A percentile compares a stretch with the other conserved stretches of the same genome.
phyloP scores from a whole-genome alignment of 2,329 filamentous ascomycete genomes.

The Fusarium annulatum region DNA sequence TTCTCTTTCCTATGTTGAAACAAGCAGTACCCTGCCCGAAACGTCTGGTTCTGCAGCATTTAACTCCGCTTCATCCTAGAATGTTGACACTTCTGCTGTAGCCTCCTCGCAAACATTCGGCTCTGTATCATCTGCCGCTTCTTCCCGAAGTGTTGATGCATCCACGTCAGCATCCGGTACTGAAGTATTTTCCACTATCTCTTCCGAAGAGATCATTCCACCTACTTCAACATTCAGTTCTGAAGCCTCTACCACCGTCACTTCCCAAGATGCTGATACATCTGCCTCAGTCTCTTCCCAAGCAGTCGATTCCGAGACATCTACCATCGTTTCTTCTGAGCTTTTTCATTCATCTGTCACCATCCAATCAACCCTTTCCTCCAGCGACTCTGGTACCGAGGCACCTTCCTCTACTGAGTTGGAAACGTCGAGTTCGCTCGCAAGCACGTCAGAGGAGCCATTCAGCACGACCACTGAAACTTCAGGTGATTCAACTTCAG shows the following conservation, averaged over 20 bases:
- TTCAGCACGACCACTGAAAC: neutral
- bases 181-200: too few species aligned
- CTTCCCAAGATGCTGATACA: neutral
- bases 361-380: neutral
- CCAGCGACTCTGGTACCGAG: neutral
- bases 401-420: neutral
- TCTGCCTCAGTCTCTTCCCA: neutral
- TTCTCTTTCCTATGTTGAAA: neutral
- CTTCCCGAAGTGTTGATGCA: neutral
- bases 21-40: neutral
- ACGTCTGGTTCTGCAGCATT: neutral
- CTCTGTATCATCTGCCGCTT: neutral
- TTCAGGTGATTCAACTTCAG: neutral
- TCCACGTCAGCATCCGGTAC: neutral
- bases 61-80: neutral
- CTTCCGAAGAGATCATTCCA: too few species aligned
- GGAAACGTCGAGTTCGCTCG: neutral
- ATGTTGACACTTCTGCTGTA: neutral
- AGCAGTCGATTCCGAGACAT: too few species aligned
- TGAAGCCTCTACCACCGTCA: neutral
- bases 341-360: accelerated
- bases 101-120: neutral
- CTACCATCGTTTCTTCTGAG: neutral
- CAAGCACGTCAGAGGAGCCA: neutral
- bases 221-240: neutral